Base-by-base conservation (phyloP, 2,329 filamentous ascomycete species). In the Lasiodiplodia theobromae region DNA sequence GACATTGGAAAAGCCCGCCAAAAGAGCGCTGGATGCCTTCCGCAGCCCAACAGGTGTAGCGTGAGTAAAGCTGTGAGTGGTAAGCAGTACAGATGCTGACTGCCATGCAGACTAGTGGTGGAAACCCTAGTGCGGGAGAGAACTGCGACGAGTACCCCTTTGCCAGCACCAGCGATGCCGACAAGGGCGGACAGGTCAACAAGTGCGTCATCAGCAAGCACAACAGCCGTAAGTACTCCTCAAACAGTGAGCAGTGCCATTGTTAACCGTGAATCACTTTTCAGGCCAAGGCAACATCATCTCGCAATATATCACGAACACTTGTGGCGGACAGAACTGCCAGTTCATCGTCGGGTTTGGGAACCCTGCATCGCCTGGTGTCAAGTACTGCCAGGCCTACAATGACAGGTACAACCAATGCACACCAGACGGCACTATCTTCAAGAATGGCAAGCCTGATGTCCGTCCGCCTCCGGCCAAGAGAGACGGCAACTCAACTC, bases 161-260 rank as follows among this genome's bases (percentile, higher is more conserved):
- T 25, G 25, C 52, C 7, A 54, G 52, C 52, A 54, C 25, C 6
- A 31, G 23, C 0, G 23, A 54, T 14, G 52, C 52, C 12, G 52
- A 34, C 28, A 54, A 54, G 10, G 52, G 52, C 8, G 25, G 25
- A 2, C 25, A 54, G 12, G 52, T 54, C 4, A 31, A 14, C 25
- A 54, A 54, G 16, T 54, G 69, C 54, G 54, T 70, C 47, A 23
- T 73, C 68, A 11, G 71, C 69, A 38, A 75, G 74, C 34, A 28
- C 49, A 66, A 76, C 74, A 25, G 80, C 73, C 18, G 52, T 54
- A 54, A 34, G 52, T 34, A 0, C 14, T 54, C 11, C 11, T n/a
- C 25, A 28, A 28, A 4, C 25, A 28, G 25, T 28, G 4, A 28
- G 3, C 25, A 28, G 1, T 28, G 25, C 25, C 25, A 0, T 4